Evolutionary conservation across 148 eudicot species (phyloP), one percentile per base, ranked within the genome.

Genomic region (Salicornia ramosissima): DNA sequence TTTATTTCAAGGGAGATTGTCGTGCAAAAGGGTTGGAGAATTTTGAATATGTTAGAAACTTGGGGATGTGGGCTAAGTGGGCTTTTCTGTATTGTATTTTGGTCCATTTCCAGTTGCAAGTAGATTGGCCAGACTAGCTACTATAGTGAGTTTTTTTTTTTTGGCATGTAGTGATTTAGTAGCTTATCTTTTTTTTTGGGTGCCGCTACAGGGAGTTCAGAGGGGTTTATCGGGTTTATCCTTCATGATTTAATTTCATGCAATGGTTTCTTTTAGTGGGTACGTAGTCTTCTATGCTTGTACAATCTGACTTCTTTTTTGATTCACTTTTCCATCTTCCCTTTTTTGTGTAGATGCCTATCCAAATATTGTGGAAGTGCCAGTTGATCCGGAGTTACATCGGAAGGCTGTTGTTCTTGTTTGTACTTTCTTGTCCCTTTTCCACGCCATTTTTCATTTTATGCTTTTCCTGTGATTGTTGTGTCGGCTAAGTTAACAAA

Each of bases 371-470:
- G 73, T 81, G 74, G 91, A 84, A 67, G 86, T 75, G 74, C 81
- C 86, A 18, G 64, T 74, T 52, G 67, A 76, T 61, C 76, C 65
- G 43, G 78, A 77, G 72, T 74, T 83, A 46, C 71, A 77, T 79
- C 78, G 70, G 46, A 88, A 88, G 84, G 90, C 94, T 61, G 82
- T 93, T 77, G 85, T 93, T 75, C 94, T 93, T 90, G 98, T 93
- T 85, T 86, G 97, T 92, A 88, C 88, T 79, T 85, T 82, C 74
- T 88, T 72, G 68, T 42, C 85, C 83, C 80, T 77, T 71, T 64
- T 68, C 57, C 61, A 76, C 67, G 52, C 61, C 19, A 24, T 24
- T 52, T 26, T 43, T 70, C 36, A 11, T 18, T 36, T 5, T 49
- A 49, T 49, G 18, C 22, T n/a, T 34, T 24, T 30, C 55, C 24